Base-by-base conservation (phyloP, 2,329 filamentous ascomycete genomes). In the Aspergillus caelatus region DNA sequence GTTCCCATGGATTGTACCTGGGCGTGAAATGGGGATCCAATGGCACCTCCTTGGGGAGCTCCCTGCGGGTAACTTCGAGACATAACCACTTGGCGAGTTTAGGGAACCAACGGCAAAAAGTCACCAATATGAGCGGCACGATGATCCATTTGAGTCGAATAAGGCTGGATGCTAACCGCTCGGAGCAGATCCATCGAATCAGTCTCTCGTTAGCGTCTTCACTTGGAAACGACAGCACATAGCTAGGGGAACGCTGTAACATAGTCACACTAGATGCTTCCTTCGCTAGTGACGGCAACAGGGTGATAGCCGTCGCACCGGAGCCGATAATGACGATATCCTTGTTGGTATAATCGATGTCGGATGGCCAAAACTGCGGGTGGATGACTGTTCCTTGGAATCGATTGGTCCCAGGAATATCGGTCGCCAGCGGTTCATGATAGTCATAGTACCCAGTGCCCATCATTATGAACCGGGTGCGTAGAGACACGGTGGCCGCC, bases 241-340 rank as follows among this genome's bases (percentile, higher is more conserved):
- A 93, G 0, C 83, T 84, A 0, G 92, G 92, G 34, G 87, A 91
- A 53, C 92, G 86, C 77, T 94, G 91, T 5, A 94, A 82, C 85
- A 93, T 91, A 2, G 90, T 93, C 21, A 92, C 86, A 21, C 85
- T 83, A 3, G 75, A 78, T 2, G 89, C 90, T 36, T 83, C 85
- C 48, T 89, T 79, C 0, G 87, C 85, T 41, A 94, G 78, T 43
- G 81, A 83, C 0, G 92, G 92, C 5, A 94, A 72, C 0, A 95
- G 81, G 0, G 91, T 94, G 53, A 93, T 79, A 11, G 91, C 89
- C 0, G 92, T 94, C 3, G 91, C 91, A 3, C 92, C 92, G 14
- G 86, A 89, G 11, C 91, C 91, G 65, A 94, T 85, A 61, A 93
- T 80, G 54, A 91, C 83, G 34, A 94, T 82, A 32, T 85, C 83